Percentiles rank a stretch among this genome's conserved stretches.
These are phyloP conservation scores for Pseudoscleropodium purum DNA, from an alignment of 225 moss, liverwort and hornwort species.

Conservation along the genomic window DNA sequence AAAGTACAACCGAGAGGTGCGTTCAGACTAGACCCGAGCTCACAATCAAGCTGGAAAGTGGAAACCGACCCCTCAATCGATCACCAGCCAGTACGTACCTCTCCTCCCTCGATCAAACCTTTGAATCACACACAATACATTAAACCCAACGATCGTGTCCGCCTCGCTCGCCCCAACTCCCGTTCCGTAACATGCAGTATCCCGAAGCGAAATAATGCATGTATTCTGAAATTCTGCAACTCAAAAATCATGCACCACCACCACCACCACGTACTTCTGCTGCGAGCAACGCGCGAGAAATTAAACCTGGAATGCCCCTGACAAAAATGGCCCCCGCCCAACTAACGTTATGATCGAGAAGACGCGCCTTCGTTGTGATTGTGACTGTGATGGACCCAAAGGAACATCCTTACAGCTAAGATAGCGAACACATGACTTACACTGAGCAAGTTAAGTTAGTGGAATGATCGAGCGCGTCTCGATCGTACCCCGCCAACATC, in stretches of 20 bases:
- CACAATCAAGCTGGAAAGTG: background rate
- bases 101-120: background rate
- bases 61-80: background rate
- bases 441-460: no score
- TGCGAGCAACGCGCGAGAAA: background rate
- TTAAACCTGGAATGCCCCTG: no score
- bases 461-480: background rate
- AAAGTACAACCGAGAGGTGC: background rate
- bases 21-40: background rate
- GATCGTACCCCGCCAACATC: background rate
- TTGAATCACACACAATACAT: background rate
- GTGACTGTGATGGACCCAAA: background rate
- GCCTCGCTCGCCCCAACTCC: background rate
- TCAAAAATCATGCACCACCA: background rate
- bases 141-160: background rate
- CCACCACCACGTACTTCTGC: background rate
- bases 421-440: background rate
- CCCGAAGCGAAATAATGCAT: background rate
- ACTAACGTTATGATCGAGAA: background rate
- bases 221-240: no score
- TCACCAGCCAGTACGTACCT: no score
- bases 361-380: background rate
- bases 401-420: background rate
- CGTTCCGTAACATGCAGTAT: background rate
- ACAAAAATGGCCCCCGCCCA: background rate